Percentiles rank a stretch among this genome's conserved stretches.
Evolutionary conservation across 768 basidiomycete genomes (phyloP).

Genomic region (Leccinum truebloodii): DNA sequence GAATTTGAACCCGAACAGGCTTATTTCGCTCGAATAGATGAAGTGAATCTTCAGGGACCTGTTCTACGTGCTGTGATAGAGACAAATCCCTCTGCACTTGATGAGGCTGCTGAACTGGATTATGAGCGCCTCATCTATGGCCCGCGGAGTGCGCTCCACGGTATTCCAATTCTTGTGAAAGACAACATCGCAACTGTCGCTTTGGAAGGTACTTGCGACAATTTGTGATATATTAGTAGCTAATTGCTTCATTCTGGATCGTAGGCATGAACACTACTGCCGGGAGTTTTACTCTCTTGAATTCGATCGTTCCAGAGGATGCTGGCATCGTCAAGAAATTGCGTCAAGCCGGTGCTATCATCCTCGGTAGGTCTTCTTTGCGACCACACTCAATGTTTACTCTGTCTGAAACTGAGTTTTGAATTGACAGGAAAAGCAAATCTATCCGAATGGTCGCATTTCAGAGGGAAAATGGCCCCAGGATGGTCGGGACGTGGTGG

Average conservation of each 20-base stretch:
- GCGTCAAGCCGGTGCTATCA: slow-evolving; percentile 36
- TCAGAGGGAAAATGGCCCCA: slow-evolving; percentile 43
- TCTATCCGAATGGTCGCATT: slow-evolving; percentile 55
- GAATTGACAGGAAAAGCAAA: slow-evolving; percentile 49
- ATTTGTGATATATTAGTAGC: neutral
- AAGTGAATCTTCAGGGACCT: slow-evolving; percentile 43
- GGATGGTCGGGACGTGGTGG: slow-evolving; percentile 61
- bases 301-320: slow-evolving; percentile 36
- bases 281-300: slow-evolving; percentile 39
- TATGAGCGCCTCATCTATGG: slow-evolving; percentile 31
- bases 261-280: slow-evolving; percentile 44
- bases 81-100: slow-evolving; percentile 39
- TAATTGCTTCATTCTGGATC: neutral
- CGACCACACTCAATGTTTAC: neutral
- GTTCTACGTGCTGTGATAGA: slow-evolving; percentile 42
- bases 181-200: slow-evolving; percentile 35
- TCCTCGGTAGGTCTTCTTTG: slow-evolving; percentile 27
- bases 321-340: slow-evolving; percentile 35
- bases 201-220: slow-evolving; percentile 22
- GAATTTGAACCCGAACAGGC: slow-evolving; percentile 29
- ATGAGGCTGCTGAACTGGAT: slow-evolving; percentile 37
- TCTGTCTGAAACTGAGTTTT: neutral
- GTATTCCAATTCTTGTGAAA: slow-evolving; percentile 41
- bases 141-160: slow-evolving; percentile 36
- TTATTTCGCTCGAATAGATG: slow-evolving; percentile 43